Percentiles rank a stretch among this genome's conserved stretches.
phyloP scores from a whole-genome alignment of 1,284 basidiomycete species.

The Cryptococcus sp. region DNA sequence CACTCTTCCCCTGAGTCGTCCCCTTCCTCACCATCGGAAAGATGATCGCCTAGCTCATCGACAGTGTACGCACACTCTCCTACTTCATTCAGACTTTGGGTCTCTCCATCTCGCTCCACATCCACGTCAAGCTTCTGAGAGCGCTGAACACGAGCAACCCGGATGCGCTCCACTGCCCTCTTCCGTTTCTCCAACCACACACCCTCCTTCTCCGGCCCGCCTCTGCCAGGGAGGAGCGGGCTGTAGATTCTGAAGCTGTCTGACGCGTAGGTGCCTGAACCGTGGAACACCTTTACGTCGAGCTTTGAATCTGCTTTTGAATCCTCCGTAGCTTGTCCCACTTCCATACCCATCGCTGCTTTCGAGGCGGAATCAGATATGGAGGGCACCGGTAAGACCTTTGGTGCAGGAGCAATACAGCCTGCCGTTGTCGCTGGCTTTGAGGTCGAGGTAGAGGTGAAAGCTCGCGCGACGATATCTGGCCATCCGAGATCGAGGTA shows the following conservation, averaged over 20 bases:
- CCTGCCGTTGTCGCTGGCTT: background rate
- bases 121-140: conserved; percentile 1
- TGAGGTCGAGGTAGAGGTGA: background rate
- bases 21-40: conserved; percentile 29
- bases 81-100: background rate
- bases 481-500: conserved; percentile 33
- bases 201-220: conserved; percentile 23
- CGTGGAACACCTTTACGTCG: conserved; percentile 32
- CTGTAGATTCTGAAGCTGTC: conserved; percentile 37
- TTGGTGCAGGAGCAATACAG: background rate
- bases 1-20: conserved; percentile 28
- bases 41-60: conserved; percentile 15
- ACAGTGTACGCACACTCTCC: background rate
- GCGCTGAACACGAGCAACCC: background rate
- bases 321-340: background rate
- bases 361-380: background rate
- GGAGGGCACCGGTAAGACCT: background rate
- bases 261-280: conserved; percentile 32
- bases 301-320: conserved; percentile 6
- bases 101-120: conserved; percentile 1
- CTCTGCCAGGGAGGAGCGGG: conserved; percentile 22
- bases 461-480: too few species aligned
- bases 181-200: conserved; percentile 24
- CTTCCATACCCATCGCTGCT: background rate
- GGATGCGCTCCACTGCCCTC: conserved; percentile 16